Conservation (phyloP, 2,329 filamentous ascomycete species). For the Berkeleyomyces rouxiae region DNA sequence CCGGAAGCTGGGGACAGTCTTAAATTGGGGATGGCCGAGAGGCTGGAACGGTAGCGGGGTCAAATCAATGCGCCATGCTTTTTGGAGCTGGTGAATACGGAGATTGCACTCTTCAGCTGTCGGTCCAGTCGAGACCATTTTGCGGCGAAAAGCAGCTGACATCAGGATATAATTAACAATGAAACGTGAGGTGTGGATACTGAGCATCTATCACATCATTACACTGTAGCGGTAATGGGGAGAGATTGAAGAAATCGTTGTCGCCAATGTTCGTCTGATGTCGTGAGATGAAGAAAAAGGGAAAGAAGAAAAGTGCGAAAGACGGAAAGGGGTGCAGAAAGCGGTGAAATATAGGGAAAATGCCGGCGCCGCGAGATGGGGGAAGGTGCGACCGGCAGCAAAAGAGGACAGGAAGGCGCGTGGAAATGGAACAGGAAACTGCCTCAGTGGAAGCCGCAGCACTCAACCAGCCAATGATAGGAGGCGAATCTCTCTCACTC, state of each 20-base stretch:
- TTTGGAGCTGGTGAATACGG: conserved; percentile 33
- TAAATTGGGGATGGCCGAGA: conserved; percentile 20
- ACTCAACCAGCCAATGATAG: background rate
- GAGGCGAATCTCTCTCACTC: background rate
- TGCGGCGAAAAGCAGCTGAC: background rate
- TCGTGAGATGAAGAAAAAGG: background rate
- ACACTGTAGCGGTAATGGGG: background rate
- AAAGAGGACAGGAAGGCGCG: background rate
- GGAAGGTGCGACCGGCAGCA: too few species aligned
- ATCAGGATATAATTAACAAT: background rate
- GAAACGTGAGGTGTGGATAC: background rate
- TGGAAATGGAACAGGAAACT: background rate
- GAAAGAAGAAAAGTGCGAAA: background rate
- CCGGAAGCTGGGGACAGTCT: conserved; percentile 25
- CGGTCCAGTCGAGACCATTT: background rate
- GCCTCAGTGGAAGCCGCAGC: background rate
- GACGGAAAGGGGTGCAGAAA: background rate
- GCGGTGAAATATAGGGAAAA: too few species aligned
- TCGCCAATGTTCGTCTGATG: background rate
- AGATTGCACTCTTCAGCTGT: conserved; percentile 23
- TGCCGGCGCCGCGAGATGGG: too few species aligned
- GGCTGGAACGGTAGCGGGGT: background rate
- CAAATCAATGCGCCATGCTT: conserved; percentile 30
- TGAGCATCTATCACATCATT: background rate
- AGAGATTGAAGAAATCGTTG: background rate